These are phyloP conservation scores for Colletotrichum sidae DNA, from an alignment of 2,329 filamentous ascomycete genomes.

Conservation along the genomic window DNA sequence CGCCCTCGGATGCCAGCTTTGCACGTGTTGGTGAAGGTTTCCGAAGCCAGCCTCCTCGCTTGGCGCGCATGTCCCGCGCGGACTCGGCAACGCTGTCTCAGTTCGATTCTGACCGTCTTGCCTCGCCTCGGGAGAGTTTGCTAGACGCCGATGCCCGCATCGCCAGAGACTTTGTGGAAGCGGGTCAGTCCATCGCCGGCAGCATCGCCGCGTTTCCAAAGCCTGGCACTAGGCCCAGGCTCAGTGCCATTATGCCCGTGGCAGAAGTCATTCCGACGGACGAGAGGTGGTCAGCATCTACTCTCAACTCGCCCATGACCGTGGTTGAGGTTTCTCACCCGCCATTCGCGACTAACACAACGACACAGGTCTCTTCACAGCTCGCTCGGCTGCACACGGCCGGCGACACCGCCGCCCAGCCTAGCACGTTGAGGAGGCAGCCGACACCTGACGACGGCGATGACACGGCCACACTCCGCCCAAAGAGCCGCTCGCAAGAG, in stretches of 20 bases:
- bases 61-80: conserved; percentile 16
- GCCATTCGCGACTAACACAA: conserved; percentile 1
- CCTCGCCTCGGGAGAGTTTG: conserved; percentile 23
- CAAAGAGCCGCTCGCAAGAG: conserved; percentile 17
- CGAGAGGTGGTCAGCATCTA: conserved; percentile 37
- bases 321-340: conserved; percentile 21
- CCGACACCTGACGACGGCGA: not conserved
- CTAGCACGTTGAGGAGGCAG: not conserved
- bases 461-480: conserved; percentile 16
- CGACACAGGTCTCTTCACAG: not conserved
- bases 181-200: conserved; percentile 25
- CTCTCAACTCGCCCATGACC: conserved; percentile 28
- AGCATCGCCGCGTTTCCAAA: conserved; percentile 23
- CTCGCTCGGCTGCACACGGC: conserved; percentile 18
- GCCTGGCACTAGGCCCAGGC: conserved; percentile 38
- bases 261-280: conserved; percentile 47
- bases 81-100: conserved; percentile 37
- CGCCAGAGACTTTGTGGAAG: not conserved
- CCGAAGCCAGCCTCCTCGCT: not conserved
- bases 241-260: conserved; percentile 55
- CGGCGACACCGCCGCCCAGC: conserved; percentile 4
- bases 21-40: not conserved
- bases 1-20: conserved; percentile 27
- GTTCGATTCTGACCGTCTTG: conserved; percentile 30
- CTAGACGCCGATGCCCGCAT: not conserved